Evolutionary conservation across 225 moss, liverwort and hornwort genomes (phyloP).

Genomic region (Marchantia paleacea): DNA sequence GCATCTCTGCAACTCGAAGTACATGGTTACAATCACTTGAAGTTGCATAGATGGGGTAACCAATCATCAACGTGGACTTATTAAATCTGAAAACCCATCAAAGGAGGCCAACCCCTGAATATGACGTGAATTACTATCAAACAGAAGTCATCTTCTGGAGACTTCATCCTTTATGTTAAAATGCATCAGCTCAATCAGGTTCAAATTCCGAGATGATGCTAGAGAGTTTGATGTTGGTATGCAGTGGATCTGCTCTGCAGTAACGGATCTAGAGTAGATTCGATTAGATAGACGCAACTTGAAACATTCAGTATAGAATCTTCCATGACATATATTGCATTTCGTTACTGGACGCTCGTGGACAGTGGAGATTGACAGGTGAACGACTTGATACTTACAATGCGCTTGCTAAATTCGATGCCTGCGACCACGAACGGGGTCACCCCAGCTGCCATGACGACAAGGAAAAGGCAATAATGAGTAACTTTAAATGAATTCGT

Average conservation of each 20-base stretch:
- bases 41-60: neutral
- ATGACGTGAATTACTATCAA: neutral
- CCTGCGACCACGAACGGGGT: slow-evolving; percentile 90
- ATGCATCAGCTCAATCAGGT: no score
- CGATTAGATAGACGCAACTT: neutral
- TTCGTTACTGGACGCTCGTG: neutral
- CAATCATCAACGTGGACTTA: neutral
- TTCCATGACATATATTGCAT: neutral
- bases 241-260: neutral
- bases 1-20: neutral
- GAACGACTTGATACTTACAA: slow-evolving; percentile 48
- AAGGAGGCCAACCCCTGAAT: neutral
- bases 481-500: no score
- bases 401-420: slow-evolving; percentile 91
- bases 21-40: neutral
- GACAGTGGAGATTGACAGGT: neutral
- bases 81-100: neutral
- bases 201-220: no score
- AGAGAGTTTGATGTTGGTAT: no score
- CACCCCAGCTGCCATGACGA: slow-evolving; percentile 68
- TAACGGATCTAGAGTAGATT: neutral
- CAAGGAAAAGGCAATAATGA: slow-evolving; percentile 10
- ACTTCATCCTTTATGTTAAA: no score
- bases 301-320: neutral
- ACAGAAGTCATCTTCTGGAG: no score